Evolutionary conservation across 352 stramenopile species (phyloP).

Genomic region (Pythium sp.): DNA sequence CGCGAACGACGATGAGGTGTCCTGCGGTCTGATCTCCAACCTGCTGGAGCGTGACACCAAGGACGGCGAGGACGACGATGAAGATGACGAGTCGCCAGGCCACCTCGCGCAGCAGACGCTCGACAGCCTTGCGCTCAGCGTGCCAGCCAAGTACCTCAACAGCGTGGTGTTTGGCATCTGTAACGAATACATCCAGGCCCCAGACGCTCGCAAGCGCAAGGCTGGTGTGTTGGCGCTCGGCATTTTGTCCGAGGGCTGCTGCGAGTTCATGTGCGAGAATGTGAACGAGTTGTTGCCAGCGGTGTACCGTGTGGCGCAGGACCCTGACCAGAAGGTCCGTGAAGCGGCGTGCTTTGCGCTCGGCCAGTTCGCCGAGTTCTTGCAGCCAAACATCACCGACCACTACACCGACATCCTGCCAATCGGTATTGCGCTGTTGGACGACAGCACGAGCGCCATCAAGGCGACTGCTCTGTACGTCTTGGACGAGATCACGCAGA

Average conservation of each 20-base stretch:
- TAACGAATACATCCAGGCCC: slow-evolving; percentile 89
- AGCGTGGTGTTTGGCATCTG: slow-evolving; percentile 68
- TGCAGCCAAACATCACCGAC: slow-evolving; percentile 95
- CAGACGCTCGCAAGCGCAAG: slow-evolving; percentile 91
- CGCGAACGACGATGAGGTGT: slow-evolving; percentile 69
- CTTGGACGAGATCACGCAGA: slow-evolving; percentile 98
- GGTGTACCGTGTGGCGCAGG: slow-evolving; percentile 89
- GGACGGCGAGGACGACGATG: slow-evolving; percentile 52
- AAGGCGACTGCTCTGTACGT: slow-evolving; percentile 97
- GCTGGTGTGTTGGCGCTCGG: slow-evolving; percentile 95
- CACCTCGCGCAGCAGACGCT: slow-evolving; percentile 85
- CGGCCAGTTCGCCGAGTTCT: slow-evolving; percentile 98
- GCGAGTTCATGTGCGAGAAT: slow-evolving; percentile 94
- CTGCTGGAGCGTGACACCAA: slow-evolving; percentile 70
- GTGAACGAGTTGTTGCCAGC: slow-evolving; percentile 91
- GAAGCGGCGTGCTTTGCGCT: slow-evolving; percentile 97
- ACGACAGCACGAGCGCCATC: slow-evolving; percentile 92
- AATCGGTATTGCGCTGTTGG: slow-evolving; percentile 93
- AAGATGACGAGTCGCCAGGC: slow-evolving; percentile 76
- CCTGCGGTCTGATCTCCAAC: slow-evolving; percentile 81
- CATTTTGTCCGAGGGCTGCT: slow-evolving; percentile 96
- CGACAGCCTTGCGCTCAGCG: slow-evolving; percentile 75
- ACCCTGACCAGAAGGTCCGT: slow-evolving; percentile 92
- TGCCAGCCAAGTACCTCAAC: slow-evolving; percentile 85
- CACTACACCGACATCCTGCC: slow-evolving; percentile 96